phyloP scores from a whole-genome alignment of 306 rosid genomes.

The Erythrophleum fordii region DNA sequence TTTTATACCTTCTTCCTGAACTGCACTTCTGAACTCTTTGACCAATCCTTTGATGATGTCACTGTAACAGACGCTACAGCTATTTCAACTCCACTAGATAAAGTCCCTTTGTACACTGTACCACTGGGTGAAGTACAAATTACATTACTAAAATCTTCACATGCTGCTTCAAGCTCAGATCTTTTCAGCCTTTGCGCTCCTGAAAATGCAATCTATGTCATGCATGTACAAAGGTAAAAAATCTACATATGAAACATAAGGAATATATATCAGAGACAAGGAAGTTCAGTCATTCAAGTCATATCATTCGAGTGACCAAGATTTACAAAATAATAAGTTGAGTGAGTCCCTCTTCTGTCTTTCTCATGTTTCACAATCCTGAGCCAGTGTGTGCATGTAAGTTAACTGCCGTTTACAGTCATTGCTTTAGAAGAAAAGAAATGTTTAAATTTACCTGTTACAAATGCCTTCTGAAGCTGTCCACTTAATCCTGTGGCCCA shows the following conservation, averaged over 20 bases:
- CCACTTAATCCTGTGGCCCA: constrained; percentile 97
- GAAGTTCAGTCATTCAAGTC: constrained; percentile 11
- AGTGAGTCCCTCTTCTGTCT: constrained; percentile 1
- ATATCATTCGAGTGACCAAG: constrained; percentile 27
- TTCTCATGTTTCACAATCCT: constrained; percentile 12
- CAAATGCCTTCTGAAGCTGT: constrained; percentile 94
- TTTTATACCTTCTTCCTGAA: constrained; percentile 79
- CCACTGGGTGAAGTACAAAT: constrained; percentile 73
- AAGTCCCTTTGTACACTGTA: constrained; percentile 86
- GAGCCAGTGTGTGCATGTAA: background rate
- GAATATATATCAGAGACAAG: background rate
- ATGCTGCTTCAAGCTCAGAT: constrained; percentile 86
- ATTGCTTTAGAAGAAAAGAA: constrained; percentile 11
- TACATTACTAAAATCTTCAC: constrained; percentile 98
- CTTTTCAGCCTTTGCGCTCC: constrained; percentile 91
- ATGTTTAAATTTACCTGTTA: constrained; percentile 63
- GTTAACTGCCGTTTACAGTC: constrained; percentile 21
- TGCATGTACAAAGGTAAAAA: constrained; percentile 23
- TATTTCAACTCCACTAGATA: constrained; percentile 93
- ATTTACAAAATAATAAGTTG: background rate
- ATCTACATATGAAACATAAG: constrained; percentile 17
- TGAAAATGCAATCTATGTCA: constrained; percentile 42
- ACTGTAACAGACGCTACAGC: constrained; percentile 70
- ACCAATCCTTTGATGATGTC: constrained; percentile 68
- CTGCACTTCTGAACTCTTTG: constrained; percentile 61